phyloP scores from a whole-genome alignment of 2,329 filamentous ascomycete species.

The Apiospora pterosperma region DNA sequence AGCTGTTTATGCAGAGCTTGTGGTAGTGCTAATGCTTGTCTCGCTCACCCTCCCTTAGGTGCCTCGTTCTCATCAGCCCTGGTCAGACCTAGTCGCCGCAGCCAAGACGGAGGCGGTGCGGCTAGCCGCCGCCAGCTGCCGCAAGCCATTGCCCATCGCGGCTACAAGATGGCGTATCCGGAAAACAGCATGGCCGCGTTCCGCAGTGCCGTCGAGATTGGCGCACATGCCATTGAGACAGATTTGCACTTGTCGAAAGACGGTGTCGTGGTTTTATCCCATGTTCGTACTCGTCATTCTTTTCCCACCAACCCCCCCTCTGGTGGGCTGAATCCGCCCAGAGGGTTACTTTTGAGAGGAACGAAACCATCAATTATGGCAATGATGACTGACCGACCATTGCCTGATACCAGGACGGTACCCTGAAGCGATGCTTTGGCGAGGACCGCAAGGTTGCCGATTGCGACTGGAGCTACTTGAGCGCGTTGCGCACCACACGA shows the following conservation, averaged over 20 bases:
- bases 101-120: not conserved
- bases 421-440: slow-evolving; percentile 79
- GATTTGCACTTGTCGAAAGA: slow-evolving; percentile 83
- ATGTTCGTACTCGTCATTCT: slow-evolving; percentile 47
- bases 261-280: slow-evolving; percentile 79
- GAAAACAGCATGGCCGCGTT: slow-evolving; percentile 88
- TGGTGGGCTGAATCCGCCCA: not conserved
- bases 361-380: not conserved
- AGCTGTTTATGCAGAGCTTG: no score
- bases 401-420: slow-evolving; percentile 55
- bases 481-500: slow-evolving; percentile 62
- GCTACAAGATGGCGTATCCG: slow-evolving; percentile 72
- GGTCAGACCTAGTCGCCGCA: not conserved
- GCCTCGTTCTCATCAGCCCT: slow-evolving; percentile 5
- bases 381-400: not conserved
- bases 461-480: slow-evolving; percentile 72
- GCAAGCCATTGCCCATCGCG: slow-evolving; percentile 74
- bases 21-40: not conserved
- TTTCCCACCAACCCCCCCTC: not conserved
- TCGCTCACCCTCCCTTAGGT: not conserved
- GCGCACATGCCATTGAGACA: slow-evolving; percentile 81
- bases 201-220: slow-evolving; percentile 66
- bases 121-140: slow-evolving; percentile 39
- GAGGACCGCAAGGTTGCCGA: slow-evolving; percentile 68
- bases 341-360: not conserved